Conservation (phyloP, 1,139 yeast species). For the Hyphopichia fennica region DNA sequence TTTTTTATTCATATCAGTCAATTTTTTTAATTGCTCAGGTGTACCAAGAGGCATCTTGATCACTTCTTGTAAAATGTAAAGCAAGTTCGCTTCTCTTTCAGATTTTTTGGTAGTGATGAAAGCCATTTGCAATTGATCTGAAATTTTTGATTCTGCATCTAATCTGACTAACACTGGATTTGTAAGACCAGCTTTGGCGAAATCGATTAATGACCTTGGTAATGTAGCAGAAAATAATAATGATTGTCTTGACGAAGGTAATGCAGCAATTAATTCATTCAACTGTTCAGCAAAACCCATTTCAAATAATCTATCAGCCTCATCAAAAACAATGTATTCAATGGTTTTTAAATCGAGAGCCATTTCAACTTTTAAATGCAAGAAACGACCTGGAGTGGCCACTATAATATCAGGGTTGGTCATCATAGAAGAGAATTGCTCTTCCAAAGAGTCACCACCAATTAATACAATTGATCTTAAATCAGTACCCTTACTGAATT, state of each 20-base stretch:
- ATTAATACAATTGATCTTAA: conserved; percentile 77
- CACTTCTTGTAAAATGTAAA: conserved; percentile 74
- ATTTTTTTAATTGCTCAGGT: conserved; percentile 56
- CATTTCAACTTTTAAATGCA: conserved; percentile 97
- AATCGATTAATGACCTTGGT: conserved; percentile 88
- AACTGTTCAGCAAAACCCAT: conserved; percentile 96
- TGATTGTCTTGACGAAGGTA: conserved; percentile 84
- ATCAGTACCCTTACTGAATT: conserved; percentile 82
- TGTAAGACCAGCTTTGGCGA: conserved; percentile 93
- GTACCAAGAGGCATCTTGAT: conserved; percentile 84
- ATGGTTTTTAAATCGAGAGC: conserved; percentile 75
- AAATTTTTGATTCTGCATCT: conserved; percentile 87
- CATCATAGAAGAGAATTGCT: conserved; percentile 92
- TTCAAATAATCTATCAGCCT: conserved; percentile 96
- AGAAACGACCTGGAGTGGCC: conserved; percentile 97
- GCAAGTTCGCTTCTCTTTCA: conserved; percentile 88
- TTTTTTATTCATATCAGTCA: conserved; percentile 47
- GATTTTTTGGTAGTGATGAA: conserved; percentile 76
- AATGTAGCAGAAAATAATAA: conserved; percentile 91
- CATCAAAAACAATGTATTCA: conserved; percentile 93
- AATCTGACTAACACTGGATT: conserved; percentile 91
- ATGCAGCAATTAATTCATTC: conserved; percentile 80
- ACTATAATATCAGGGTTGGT: conserved; percentile 90
- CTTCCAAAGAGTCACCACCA: conserved; percentile 98
- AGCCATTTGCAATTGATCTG: conserved; percentile 89